Base-by-base conservation (phyloP, 768 basidiomycete species). In the Psilocybe cyanescens region DNA sequence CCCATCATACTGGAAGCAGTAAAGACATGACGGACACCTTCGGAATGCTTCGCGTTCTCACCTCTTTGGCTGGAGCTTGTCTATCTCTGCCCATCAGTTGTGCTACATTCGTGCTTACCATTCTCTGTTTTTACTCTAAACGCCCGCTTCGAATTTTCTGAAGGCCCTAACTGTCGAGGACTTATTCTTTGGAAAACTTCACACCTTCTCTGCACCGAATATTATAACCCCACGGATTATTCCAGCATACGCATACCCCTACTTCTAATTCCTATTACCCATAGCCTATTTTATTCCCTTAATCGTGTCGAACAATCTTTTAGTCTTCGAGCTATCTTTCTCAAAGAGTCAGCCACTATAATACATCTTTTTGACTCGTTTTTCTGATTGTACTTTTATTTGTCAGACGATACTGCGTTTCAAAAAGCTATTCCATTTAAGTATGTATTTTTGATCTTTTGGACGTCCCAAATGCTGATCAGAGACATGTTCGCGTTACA, bases 121-220 rank as follows among this genome's bases (percentile, higher is more conserved):
- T 81, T 49, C 62, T 80, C 39, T 80, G 78, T 62, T 81, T 75
- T 66, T 79, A 79, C 68, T 76, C 75, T 28, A 72, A 69, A 45
- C 76, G 69, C 46, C 73, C 75, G 31, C 70, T 79, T 55, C 69
- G 77, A 55, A 71, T 78, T 54, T 62, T 78, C 29, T 77, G 60
- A 71, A 65, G 35, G 28, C 37, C 19, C 16, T 46, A 47, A 8
- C 51, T 46, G 19, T 61, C 55, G 41, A 17, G n/a, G 30, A 17
- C 16, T 11, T 35, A 11, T 11, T 35, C 11, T 44, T 16, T 11
- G n/a, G 4, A 12, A 9, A 12, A 44, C 41, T 39, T 8, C 37
- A 39, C 37, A 39, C 14, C 37, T 39, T 14, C 8, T 39, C 14
- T 39, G 24, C 24, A 24, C 4, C 33, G 33, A 35, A 35, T 7